A percentile compares a stretch with the other conserved stretches of the same genome.
These are phyloP conservation scores for Notholithocarpus densiflorus DNA, from an alignment of 306 rosid genomes.

Conservation along the genomic window DNA sequence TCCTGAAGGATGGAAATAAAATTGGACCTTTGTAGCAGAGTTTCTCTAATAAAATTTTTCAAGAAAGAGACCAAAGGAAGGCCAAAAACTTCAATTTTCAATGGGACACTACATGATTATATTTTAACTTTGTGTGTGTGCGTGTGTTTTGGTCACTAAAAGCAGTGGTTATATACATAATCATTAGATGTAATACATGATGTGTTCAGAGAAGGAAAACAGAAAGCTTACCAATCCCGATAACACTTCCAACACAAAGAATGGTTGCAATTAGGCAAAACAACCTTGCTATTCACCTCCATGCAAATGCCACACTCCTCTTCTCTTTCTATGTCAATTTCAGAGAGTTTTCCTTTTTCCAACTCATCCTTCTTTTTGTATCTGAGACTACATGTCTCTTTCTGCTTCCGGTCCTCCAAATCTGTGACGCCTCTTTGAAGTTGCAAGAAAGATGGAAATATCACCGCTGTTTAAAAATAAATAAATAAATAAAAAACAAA, in stretches of 20 bases:
- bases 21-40: neutral
- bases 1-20: neutral
- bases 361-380: constrained; percentile 53
- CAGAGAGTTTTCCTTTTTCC: constrained; percentile 44
- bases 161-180: neutral
- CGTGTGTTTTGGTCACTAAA: neutral
- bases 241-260: constrained; percentile 78
- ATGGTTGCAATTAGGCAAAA: constrained; percentile 84
- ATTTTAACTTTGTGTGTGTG: neutral
- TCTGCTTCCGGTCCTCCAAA: constrained; percentile 86
- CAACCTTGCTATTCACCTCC: constrained; percentile 77
- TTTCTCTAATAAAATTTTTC: neutral
- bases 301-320: constrained; percentile 93
- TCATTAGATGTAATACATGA: neutral
- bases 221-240: constrained; percentile 60
- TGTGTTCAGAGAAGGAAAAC: constrained; percentile 2
- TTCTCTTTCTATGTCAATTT: constrained; percentile 76
- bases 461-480: constrained; percentile 46
- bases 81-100: neutral
- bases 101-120: too few species aligned
- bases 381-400: constrained; percentile 42
- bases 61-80: neutral
- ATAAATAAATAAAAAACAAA: neutral
- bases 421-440: constrained; percentile 84
- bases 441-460: constrained; percentile 90